Evolutionary conservation across 495 filamentous ascomycete species (phyloP), one percentile per base, ranked within the genome.

Genomic region (Entonaema liquescens): DNA sequence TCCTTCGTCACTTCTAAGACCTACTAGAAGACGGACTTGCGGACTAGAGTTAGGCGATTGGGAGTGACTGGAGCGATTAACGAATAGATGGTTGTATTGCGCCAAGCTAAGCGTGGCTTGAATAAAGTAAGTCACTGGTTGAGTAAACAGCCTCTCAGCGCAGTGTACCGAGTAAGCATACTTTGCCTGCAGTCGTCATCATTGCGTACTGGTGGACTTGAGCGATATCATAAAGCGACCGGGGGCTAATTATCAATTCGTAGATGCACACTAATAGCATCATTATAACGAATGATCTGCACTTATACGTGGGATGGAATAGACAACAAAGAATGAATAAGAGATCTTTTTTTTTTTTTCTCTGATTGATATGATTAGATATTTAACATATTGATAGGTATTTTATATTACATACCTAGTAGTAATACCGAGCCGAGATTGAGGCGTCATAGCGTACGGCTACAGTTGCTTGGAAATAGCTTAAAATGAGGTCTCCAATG

Each of bases 401-500:
- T n/a, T n/a, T n/a, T n/a, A n/a, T 31, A 31, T 31, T 31, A 31
- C 29, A 7, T 31, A 40, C 15, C n/a, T n/a, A n/a, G 5, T 6
- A 2, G 40, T 19, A 21, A 17, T 21, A 44, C 17, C 11, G 19
- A 47, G 21, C 42, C 42, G 9, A 47, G 21, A 23, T 12, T 11
- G 21, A 47, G 19, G 42, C 8, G 42, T 13, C 19, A 47, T 47
- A 21, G 17, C 9, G 5, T 47, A 23, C 42, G 19, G 42, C 23
- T 47, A 47, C 3, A 47, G 17, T 47, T 47, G 42, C 42, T 47
- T 5, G 3, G 23, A 2, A 47, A 53, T 29, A 9, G 28, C 6
- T 53, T 12, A 19, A 60, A 62, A 57, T 68, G 59, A 68, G 65
- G 65, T 28, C 65, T 68, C 65, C 58, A 31, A 68, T 47, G 42